phyloP scores from a whole-genome alignment of 1,284 basidiomycete species.

The Tilletia indica region DNA sequence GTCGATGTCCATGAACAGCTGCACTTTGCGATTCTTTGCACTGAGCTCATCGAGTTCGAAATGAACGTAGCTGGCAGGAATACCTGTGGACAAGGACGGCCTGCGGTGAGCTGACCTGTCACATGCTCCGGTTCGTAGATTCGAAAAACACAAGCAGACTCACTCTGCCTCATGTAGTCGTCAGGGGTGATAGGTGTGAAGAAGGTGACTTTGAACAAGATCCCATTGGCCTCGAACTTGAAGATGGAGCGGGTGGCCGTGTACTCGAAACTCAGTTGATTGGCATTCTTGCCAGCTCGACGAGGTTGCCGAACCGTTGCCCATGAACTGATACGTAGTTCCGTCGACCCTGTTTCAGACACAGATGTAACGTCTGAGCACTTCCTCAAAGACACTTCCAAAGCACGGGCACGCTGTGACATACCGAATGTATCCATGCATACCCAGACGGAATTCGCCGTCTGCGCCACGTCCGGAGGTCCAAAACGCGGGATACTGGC shows the following conservation, averaged over 20 bases:
- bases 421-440: slow-evolving; percentile 41
- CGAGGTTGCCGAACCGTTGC: slow-evolving; percentile 47
- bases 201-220: slow-evolving; percentile 51
- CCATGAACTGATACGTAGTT: slow-evolving; percentile 50
- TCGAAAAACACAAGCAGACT: neutral
- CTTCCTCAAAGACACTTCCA: neutral
- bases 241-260: slow-evolving; percentile 52
- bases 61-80: slow-evolving; percentile 51
- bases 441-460: slow-evolving; percentile 46
- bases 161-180: slow-evolving; percentile 49
- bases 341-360: slow-evolving; percentile 31
- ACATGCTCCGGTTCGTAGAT: neutral
- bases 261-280: slow-evolving; percentile 44
- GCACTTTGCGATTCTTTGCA: slow-evolving; percentile 34
- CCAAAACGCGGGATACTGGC: slow-evolving; percentile 46
- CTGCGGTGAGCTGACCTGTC: neutral
- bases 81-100: slow-evolving; percentile 18
- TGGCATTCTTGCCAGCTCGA: slow-evolving; percentile 41
- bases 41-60: slow-evolving; percentile 38
- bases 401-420: neutral
- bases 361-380: neutral
- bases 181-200: slow-evolving; percentile 49
- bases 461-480: slow-evolving; percentile 50
- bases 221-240: slow-evolving; percentile 43
- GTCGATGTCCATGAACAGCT: slow-evolving; percentile 47